These are phyloP conservation scores for Leccinum ponderosum DNA, from an alignment of 1,284 basidiomycete genomes.

Conservation along the genomic window DNA sequence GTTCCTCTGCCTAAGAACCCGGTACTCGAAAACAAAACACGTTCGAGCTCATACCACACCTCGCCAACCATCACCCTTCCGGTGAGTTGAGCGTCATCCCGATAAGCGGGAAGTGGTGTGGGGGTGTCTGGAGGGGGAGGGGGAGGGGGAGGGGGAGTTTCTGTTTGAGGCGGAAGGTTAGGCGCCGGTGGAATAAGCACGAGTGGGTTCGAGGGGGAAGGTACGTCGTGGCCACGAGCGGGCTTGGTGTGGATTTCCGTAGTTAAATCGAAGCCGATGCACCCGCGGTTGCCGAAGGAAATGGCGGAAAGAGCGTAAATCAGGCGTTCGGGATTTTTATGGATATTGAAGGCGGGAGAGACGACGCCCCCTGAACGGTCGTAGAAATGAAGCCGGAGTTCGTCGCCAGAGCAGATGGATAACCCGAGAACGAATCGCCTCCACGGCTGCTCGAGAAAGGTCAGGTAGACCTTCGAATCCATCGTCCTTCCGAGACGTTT, in stretches of 20 bases:
- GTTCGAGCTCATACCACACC: too few relatives aligned
- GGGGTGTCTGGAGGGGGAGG: too few relatives aligned
- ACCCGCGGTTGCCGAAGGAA: not conserved
- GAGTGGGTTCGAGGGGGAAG: too few relatives aligned
- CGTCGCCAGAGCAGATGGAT: not conserved
- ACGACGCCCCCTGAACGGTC: not conserved
- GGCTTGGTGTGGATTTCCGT: not conserved
- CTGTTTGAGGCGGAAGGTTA: too few relatives aligned
- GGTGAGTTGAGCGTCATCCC: too few relatives aligned
- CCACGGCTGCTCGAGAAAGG: not conserved
- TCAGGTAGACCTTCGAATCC: not conserved
- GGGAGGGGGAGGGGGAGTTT: too few relatives aligned
- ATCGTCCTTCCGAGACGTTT: not conserved
- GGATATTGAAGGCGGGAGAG: not conserved
- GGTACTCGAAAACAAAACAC: too few relatives aligned
- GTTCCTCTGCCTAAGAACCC: too few relatives aligned
- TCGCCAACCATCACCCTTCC: too few relatives aligned
- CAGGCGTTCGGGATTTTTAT: not conserved
- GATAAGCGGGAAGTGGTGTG: too few relatives aligned
- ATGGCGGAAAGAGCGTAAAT: not conserved
- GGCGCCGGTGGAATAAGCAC: too few relatives aligned
- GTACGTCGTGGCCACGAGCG: not conserved
- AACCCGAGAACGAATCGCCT: not conserved
- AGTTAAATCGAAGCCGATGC: not conserved
- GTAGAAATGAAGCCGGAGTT: not conserved